phyloP scores from a whole-genome alignment of 129 eudicot genomes.

The Flaveria linearis region DNA sequence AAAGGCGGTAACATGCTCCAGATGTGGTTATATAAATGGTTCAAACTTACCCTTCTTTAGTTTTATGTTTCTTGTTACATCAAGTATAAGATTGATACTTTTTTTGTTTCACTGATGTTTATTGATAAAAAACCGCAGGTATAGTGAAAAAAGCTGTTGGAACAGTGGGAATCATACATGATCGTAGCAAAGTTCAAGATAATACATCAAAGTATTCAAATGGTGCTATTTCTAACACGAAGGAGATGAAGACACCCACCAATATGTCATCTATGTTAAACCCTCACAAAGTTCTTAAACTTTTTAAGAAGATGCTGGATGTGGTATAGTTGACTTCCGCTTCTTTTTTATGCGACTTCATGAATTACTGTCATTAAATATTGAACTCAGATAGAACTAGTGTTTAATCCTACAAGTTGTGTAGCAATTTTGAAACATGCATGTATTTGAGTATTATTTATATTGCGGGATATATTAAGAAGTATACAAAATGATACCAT shows the following conservation, averaged over 20 bases:
- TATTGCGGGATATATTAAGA: too few relatives aligned
- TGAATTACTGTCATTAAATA: not conserved
- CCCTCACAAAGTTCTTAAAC: constrained; percentile 63
- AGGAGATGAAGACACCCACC: constrained; percentile 43
- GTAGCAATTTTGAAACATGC: not conserved
- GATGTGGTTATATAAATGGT: constrained; percentile 90
- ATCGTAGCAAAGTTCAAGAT: constrained; percentile 55
- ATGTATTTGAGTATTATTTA: not conserved
- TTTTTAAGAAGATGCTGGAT: constrained; percentile 71
- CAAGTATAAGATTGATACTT: not conserved
- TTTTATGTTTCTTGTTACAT: constrained; percentile 13
- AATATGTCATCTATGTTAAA: constrained; percentile 36
- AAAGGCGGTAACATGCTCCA: constrained; percentile 58
- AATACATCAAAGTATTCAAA: constrained; percentile 12
- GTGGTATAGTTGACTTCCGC: constrained; percentile 47
- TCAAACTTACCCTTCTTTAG: constrained; percentile 18
- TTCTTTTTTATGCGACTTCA: not conserved
- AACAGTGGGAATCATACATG: constrained; percentile 55
- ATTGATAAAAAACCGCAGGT: constrained; percentile 43
- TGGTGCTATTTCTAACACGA: too few relatives aligned
- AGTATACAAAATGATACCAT: too few relatives aligned
- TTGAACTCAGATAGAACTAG: not conserved
- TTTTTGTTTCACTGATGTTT: constrained; percentile 8
- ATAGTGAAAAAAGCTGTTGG: constrained; percentile 66
- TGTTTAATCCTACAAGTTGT: not conserved